phyloP scores from a whole-genome alignment of 441 rosid species.

The Adansonia rubrostipa region DNA sequence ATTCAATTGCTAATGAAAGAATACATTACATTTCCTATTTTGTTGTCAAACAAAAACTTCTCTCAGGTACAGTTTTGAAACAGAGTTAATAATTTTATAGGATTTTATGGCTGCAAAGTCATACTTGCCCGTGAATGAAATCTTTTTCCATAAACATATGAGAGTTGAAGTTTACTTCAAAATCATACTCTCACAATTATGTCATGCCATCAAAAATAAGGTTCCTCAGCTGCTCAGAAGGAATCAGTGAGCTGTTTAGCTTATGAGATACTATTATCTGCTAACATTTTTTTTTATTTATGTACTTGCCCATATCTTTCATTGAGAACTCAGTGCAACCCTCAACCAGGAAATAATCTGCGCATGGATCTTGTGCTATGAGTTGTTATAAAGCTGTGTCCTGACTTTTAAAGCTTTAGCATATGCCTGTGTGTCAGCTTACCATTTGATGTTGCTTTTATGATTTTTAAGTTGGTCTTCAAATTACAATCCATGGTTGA shows the following conservation, averaged over 20 bases:
- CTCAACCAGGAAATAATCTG: background rate
- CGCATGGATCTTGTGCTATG: background rate
- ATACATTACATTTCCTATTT: constrained; percentile 72
- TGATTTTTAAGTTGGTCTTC: background rate
- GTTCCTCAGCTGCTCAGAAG: background rate
- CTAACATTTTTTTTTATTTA: background rate
- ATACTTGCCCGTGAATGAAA: background rate
- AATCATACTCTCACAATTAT: background rate
- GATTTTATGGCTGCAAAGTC: constrained; percentile 12
- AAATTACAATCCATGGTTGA: constrained; percentile 7
- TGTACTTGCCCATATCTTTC: background rate
- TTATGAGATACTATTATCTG: background rate
- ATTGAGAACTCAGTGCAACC: background rate
- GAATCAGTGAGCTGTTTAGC: background rate
- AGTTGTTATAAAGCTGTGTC: background rate
- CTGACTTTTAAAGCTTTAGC: background rate
- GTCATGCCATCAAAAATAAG: background rate
- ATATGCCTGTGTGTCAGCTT: background rate
- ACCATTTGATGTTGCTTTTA: background rate
- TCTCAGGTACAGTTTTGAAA: constrained; percentile 53
- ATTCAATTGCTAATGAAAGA: constrained; percentile 66
- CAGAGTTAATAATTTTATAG: background rate
- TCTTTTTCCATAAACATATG: background rate
- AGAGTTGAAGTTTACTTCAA: constrained; percentile 12
- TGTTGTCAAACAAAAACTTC: constrained; percentile 58